phyloP scores from a whole-genome alignment of 129 eudicot species.

The Helianthus annuus region HanXRQr2.0-SUNRISE NC_035441.2:126154439-126154938 shows the following conservation, averaged over 20 bases:
- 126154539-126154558: neutral
- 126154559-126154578: neutral
- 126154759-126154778: slow-evolving; percentile 90
- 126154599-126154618: slow-evolving; percentile 58
- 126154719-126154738: slow-evolving; percentile 52
- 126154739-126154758: slow-evolving; percentile 79
- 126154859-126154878: slow-evolving; percentile 61
- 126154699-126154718: slow-evolving; percentile 58
- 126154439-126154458: slow-evolving; percentile 97
- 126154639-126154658: slow-evolving; percentile 9
- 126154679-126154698: slow-evolving; percentile 43
- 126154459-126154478: slow-evolving; percentile 99
- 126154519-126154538: slow-evolving; percentile 14
- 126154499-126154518: slow-evolving; percentile 46
- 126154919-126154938: slow-evolving; percentile 87
- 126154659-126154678: slow-evolving; percentile 38
- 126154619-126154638: slow-evolving; percentile 45
- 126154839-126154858: slow-evolving; percentile 67
- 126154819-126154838: slow-evolving; percentile 72
- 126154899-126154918: slow-evolving; percentile 78
- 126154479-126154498: slow-evolving; percentile 92
- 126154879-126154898: slow-evolving; percentile 48
- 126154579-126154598: slow-evolving; percentile 28
- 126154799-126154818: slow-evolving; percentile 51
- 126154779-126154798: slow-evolving; percentile 54